Base-by-base conservation (phyloP, 176 grass and related monocot species). In the Hyparrhenia diplandra region DNA sequence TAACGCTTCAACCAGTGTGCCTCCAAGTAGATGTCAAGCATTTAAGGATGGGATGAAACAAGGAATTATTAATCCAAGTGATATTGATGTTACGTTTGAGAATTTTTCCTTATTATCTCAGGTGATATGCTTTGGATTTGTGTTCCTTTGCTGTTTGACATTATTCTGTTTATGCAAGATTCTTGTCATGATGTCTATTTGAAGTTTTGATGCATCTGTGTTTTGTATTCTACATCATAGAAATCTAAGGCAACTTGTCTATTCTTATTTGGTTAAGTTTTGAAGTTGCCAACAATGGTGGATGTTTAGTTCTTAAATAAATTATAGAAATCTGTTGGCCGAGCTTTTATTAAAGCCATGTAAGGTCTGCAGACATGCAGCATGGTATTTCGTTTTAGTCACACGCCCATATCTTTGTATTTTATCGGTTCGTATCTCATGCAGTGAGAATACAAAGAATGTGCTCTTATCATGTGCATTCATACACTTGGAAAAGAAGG, bases 41-140 rank as follows among this genome's bases (percentile, higher is more conserved):
- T 95, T 93, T 85, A 99, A 99, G 84, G 88, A 95, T 69, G 82
- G 85, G 37, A 88, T 99, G 90, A 94, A 93, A 81, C 87, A 93
- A 84, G 91, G 84, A 85, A 91, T 99, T 82, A 73, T 99, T 75
- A 83, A 70, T 86, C 85, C 93, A 84, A 88, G 82, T 78, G 90
- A 99, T 80, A 95, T 96, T 69, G 85, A 93, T 47, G 93, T 93
- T 84, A 90, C 90, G 52, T 93, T 95, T 75, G 90, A 96, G 72
- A 93, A 87, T 74, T 99, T n/a, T 99, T 80, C 97, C 97, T 32
- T 99, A 99, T 81, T 99, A 95, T 81, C 77, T 99, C 76, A 99
- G 97, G 97, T 99, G 77, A 91, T 73, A 84, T 83, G 74, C 43
- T 88, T 64, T 58, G 47, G 37, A 67, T 63, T 87, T 64, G 49